phyloP scores from a whole-genome alignment of 2,329 filamentous ascomycete genomes.

The Fusarium scirpi region DNA sequence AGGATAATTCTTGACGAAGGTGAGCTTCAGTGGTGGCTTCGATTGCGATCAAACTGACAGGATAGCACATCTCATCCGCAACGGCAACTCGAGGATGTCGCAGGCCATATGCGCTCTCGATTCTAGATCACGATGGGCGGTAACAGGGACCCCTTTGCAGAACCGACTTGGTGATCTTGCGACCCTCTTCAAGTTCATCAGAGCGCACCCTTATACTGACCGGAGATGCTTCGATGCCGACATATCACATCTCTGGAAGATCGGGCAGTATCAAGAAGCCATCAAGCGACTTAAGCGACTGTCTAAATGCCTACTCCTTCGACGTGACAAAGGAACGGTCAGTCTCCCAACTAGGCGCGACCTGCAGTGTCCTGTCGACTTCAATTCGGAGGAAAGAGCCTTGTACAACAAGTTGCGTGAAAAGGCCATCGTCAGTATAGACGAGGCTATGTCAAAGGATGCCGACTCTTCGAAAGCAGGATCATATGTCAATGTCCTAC shows the following conservation, averaged over 20 bases:
- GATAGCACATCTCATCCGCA: constrained; percentile 35
- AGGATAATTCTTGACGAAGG: constrained; percentile 41
- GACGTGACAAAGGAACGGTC: constrained; percentile 55
- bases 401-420: constrained; percentile 51
- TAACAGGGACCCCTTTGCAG: constrained; percentile 64
- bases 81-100: constrained; percentile 28
- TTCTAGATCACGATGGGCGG: constrained; percentile 56
- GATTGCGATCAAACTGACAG: neutral
- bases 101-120: constrained; percentile 54
- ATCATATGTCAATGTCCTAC: constrained; percentile 56
- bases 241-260: constrained; percentile 53
- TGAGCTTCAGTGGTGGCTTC: neutral
- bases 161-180: constrained; percentile 59
- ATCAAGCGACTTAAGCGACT: constrained; percentile 56
- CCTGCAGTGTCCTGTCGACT: constrained; percentile 50
- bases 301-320: constrained; percentile 53
- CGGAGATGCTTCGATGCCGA: constrained; percentile 26
- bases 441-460: constrained; percentile 49
- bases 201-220: constrained; percentile 54
- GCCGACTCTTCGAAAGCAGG: constrained; percentile 12
- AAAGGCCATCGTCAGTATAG: constrained; percentile 48
- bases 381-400: constrained; percentile 51
- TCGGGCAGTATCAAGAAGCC: constrained; percentile 52
- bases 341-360: constrained; percentile 54
- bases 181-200: constrained; percentile 58